These are phyloP conservation scores for Medicago truncatula DNA, from an alignment of 306 rosid genomes.

Conservation along the genomic window DNA sequence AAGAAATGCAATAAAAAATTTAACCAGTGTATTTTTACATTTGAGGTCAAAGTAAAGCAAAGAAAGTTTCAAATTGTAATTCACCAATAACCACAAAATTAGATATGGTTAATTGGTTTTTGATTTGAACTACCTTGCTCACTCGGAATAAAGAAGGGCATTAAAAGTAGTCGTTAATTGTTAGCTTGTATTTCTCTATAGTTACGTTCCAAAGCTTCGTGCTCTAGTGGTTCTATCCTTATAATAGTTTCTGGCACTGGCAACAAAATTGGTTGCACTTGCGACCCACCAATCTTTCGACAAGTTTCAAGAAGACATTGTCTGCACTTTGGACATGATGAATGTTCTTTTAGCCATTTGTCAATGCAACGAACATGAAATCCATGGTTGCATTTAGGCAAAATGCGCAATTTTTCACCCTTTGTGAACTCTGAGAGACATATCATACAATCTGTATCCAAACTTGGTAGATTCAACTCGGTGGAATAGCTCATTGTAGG, in stretches of 20 bases:
- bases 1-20: background rate
- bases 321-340: conserved; percentile 91
- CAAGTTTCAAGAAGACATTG: conserved; percentile 75
- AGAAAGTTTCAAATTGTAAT: background rate
- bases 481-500: conserved; percentile 57
- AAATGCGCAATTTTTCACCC: conserved; percentile 67
- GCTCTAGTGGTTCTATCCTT: conserved; percentile 61
- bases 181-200: background rate
- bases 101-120: too few relatives aligned
- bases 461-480: conserved; percentile 54
- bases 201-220: conserved; percentile 57
- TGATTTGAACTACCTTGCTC: background rate
- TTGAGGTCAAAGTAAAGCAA: background rate
- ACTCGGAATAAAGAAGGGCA: background rate
- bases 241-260: conserved; percentile 51
- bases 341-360: conserved; percentile 79
- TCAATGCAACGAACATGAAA: conserved; percentile 85
- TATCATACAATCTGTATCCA: conserved; percentile 74
- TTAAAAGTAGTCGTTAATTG: background rate
- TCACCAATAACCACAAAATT: background rate
- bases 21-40: background rate
- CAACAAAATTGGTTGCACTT: conserved; percentile 25
- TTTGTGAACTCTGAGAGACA: conserved; percentile 70
- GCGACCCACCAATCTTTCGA: conserved; percentile 65
- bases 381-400: conserved; percentile 91